A percentile compares a stretch with the other conserved stretches of the same genome.
Evolutionary conservation across 345 rosid genomes (phyloP).

Genomic region (Murraya koenigii): DNA sequence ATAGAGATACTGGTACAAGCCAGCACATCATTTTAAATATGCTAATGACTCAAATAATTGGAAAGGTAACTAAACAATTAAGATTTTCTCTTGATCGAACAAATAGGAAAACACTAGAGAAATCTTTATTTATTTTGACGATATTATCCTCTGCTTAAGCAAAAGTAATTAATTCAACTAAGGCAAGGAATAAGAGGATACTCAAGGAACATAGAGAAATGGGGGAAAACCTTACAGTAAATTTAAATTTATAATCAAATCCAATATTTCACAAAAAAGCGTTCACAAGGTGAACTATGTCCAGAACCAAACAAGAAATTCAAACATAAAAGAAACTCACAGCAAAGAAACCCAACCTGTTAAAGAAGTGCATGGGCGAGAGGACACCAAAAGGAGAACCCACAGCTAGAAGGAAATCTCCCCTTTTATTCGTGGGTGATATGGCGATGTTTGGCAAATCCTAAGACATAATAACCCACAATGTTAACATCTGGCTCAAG

Average conservation of each 20-base stretch:
- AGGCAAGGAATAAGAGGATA: neutral
- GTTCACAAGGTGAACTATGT: neutral
- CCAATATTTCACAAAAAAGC: neutral
- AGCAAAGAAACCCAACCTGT: constrained; percentile 54
- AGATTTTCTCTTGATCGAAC: neutral
- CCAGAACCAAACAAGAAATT: constrained; percentile 11
- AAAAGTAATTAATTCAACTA: neutral
- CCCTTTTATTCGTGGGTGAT: constrained; percentile 46
- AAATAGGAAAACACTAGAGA: neutral
- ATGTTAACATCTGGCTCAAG: constrained; percentile 8
- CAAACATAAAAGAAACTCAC: constrained; percentile 4
- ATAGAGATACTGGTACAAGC: constrained; percentile 63
- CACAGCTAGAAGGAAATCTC: constrained; percentile 68
- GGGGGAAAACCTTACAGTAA: neutral
- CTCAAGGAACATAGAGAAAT: neutral
- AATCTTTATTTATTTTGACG: neutral
- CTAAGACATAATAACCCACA: constrained; percentile 41
- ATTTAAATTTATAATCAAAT: neutral
- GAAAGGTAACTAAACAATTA: neutral
- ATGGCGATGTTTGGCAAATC: constrained; percentile 40
- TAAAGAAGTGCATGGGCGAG: constrained; percentile 86
- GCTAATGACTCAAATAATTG: neutral
- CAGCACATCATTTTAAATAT: neutral
- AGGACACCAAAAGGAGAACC: constrained; percentile 97
- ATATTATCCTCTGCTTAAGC: neutral